Conservation (phyloP, 1,284 basidiomycete species). For the Apiotrichum brassicae region DNA sequence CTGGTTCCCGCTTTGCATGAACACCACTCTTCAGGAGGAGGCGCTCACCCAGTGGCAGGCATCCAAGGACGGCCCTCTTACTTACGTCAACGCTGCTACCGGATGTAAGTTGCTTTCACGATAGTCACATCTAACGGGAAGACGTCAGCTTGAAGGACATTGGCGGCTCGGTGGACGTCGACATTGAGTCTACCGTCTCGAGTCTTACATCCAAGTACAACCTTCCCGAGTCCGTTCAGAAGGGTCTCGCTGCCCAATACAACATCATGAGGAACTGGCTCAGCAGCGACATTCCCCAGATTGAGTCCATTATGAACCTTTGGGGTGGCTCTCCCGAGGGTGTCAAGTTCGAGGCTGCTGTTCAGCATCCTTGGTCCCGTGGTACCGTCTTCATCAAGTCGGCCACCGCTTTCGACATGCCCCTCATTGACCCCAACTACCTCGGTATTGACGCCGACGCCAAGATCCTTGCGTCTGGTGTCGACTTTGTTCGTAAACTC, state of each 20-base stretch:
- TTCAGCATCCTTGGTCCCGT: slow-evolving; percentile 47
- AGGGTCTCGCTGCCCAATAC: slow-evolving; percentile 37
- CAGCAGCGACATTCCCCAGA: slow-evolving; percentile 34
- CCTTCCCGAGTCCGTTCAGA: slow-evolving; percentile 38
- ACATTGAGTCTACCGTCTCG: slow-evolving; percentile 59
- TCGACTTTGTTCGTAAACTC: slow-evolving; percentile 33
- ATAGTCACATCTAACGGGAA: background rate
- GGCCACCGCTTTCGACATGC: slow-evolving; percentile 53
- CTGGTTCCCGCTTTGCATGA: slow-evolving; percentile 35
- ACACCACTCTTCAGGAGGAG: slow-evolving; percentile 21
- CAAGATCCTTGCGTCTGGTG: slow-evolving; percentile 32
- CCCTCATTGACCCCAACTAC: slow-evolving; percentile 60
- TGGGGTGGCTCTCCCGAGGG: slow-evolving; percentile 21
- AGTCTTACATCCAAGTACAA: slow-evolving; percentile 52
- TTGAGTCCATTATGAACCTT: slow-evolving; percentile 44
- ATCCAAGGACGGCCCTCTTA: slow-evolving; percentile 36
- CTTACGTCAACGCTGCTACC: slow-evolving; percentile 47
- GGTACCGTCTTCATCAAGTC: slow-evolving; percentile 52
- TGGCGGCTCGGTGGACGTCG: slow-evolving; percentile 58
- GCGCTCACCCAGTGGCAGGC: slow-evolving; percentile 29
- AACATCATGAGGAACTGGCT: slow-evolving; percentile 35
- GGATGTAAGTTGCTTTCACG: slow-evolving; percentile 41
- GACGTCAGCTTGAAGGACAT: slow-evolving; percentile 40
- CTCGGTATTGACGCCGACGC: slow-evolving; percentile 46
- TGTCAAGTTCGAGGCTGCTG: slow-evolving; percentile 33